Evolutionary conservation across 2,329 filamentous ascomycete species (phyloP).

Genomic region (Graphilbum ipis-grandicollis): DNA sequence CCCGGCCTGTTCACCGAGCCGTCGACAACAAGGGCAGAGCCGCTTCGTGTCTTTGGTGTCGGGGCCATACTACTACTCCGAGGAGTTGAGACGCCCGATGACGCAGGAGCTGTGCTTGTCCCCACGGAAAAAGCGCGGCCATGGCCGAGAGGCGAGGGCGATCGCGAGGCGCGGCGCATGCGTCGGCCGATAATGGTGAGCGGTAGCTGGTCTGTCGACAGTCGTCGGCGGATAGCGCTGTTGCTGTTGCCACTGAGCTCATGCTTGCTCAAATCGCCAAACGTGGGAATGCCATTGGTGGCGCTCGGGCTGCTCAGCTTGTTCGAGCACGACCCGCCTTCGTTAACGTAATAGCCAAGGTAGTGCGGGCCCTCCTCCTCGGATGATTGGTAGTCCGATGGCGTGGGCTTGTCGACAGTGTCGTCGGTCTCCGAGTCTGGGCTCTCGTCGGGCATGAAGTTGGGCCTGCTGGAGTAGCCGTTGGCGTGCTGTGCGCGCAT

Average conservation of each 20-base stretch:
- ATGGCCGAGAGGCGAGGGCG: slow-evolving; percentile 37
- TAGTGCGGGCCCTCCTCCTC: slow-evolving; percentile 27
- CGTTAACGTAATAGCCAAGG: slow-evolving; percentile 20
- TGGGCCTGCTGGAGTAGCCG: slow-evolving; percentile 33
- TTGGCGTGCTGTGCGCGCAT: slow-evolving; percentile 26
- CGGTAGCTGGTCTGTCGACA: slow-evolving; percentile 36
- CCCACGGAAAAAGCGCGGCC: slow-evolving; percentile 24
- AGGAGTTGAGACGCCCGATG: slow-evolving; percentile 22
- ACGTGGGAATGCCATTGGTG: slow-evolving; percentile 23
- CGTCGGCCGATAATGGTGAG: slow-evolving; percentile 35
- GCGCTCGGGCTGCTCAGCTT: slow-evolving; percentile 12
- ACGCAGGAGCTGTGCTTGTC: slow-evolving; percentile 21
- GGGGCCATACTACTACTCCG: too few relatives aligned
- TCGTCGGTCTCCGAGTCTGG: slow-evolving; percentile 28
- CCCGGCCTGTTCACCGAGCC: slow-evolving; percentile 18
- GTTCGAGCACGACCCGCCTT: slow-evolving; percentile 12
- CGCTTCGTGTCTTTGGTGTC: too few relatives aligned
- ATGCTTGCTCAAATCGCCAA: slow-evolving; percentile 26
- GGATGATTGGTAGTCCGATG: slow-evolving; percentile 25
- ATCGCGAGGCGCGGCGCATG: slow-evolving; percentile 33
- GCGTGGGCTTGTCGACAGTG: slow-evolving; percentile 17
- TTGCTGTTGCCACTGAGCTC: not conserved
- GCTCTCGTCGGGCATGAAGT: slow-evolving; percentile 36
- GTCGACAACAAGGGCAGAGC: slow-evolving; percentile 23
- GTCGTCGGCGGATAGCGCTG: slow-evolving; percentile 18